phyloP scores from a whole-genome alignment of 371 early-diverging fungal genomes.

The Mortierella sp. region DNA sequence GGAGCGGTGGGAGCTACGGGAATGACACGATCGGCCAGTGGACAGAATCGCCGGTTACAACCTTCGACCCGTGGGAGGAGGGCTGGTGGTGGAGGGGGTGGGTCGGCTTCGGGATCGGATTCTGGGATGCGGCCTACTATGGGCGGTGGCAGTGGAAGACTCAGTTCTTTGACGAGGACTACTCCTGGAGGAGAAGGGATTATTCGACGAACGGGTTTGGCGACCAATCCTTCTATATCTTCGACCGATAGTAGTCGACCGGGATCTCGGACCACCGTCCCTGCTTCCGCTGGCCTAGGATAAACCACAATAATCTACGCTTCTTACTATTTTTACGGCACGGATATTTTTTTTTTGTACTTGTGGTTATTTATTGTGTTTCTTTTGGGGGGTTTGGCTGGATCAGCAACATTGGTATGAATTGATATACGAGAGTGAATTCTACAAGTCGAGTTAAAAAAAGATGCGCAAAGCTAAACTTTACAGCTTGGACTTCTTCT shows the following conservation, averaged over 20 bases:
- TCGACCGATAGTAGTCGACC: background rate
- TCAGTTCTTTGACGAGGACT: slow-evolving; percentile 2
- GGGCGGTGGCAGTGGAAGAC: background rate
- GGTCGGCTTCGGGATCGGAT: slow-evolving; percentile 50
- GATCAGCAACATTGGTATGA: background rate
- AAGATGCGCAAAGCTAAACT: background rate
- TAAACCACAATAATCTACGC: background rate
- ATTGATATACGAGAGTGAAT: background rate
- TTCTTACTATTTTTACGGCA: background rate
- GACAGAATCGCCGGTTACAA: slow-evolving; percentile 22
- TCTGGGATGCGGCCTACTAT: slow-evolving; percentile 27
- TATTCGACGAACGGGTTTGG: background rate
- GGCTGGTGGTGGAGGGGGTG: slow-evolving; percentile 27
- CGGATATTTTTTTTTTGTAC: background rate
- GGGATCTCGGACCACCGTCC: background rate
- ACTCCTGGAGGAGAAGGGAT: background rate
- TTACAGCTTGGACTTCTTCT: slow-evolving; percentile 50
- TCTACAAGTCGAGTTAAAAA: too few species aligned
- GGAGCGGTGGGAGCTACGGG: background rate
- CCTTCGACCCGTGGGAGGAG: slow-evolving; percentile 26
- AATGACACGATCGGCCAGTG: slow-evolving; percentile 3
- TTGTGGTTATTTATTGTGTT: background rate
- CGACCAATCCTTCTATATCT: background rate
- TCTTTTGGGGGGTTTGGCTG: background rate
- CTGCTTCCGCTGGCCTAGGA: background rate